Evolutionary conservation across 768 basidiomycete genomes (phyloP).

Genomic region (Leccinellum luteum): DNA sequence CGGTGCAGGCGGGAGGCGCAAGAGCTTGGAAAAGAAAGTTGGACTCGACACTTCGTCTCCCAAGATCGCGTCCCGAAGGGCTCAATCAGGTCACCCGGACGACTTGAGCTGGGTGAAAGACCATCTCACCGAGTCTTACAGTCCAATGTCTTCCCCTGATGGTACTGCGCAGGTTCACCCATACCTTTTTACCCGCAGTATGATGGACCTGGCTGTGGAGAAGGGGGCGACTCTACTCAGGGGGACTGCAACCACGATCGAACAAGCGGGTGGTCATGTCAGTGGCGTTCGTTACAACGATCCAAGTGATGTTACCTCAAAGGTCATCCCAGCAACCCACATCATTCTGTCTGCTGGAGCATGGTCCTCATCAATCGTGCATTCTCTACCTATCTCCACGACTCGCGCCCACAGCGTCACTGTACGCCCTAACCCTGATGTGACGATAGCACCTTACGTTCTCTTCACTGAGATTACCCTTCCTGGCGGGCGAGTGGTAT

Average conservation of each 20-base stretch:
- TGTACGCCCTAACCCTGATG: constrained; percentile 45
- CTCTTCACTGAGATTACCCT: constrained; percentile 77
- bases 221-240: constrained; percentile 48
- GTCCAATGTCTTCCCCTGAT: constrained; percentile 47
- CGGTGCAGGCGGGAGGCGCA: constrained; percentile 34
- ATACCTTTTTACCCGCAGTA: constrained; percentile 67
- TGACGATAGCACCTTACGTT: constrained; percentile 66
- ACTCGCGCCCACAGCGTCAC: constrained; percentile 75
- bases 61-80: constrained; percentile 14
- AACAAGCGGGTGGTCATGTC: constrained; percentile 42
- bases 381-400: constrained; percentile 54
- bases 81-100: constrained; percentile 41
- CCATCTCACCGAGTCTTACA: constrained; percentile 59
- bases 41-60: constrained; percentile 34
- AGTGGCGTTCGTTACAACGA: constrained; percentile 45
- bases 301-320: constrained; percentile 17
- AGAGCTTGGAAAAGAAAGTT: constrained; percentile 55
- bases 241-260: constrained; percentile 46
- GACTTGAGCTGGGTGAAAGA: constrained; percentile 54
- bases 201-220: constrained; percentile 62
- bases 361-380: constrained; percentile 70
- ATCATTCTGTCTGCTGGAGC: constrained; percentile 83
- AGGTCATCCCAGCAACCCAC: constrained; percentile 55
- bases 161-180: constrained; percentile 79
- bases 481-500: constrained; percentile 31